Base-by-base conservation (phyloP, 2,329 filamentous ascomycete species). In the Monosporascus sp. region DNA sequence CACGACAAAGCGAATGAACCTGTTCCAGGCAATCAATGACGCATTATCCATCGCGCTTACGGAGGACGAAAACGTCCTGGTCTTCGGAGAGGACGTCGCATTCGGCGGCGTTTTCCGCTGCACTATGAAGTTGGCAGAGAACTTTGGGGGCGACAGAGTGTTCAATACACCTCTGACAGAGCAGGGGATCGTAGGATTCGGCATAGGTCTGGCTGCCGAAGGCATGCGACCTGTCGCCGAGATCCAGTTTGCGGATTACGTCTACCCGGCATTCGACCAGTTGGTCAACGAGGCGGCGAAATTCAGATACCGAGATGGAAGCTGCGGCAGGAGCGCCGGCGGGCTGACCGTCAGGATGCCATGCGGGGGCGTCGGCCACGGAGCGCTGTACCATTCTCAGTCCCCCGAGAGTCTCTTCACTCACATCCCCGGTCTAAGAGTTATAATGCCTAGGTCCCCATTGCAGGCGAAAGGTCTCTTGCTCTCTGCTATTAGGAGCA, bases 41-140 rank as follows among this genome's bases (percentile, higher is more conserved):
- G 92, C 93, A 11, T 79, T 99, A 22, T 83, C 88, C 22, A 89
- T 87, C 55, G 90, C 93, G 24, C 80, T 99, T 27, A 83, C 87
- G 17, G 83, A 87, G 37, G 92, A 97, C 64, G 90, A 96, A 59
- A 85, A 87, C 19, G 91, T 96, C 22, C 76, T 97, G 53, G 80
- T 99, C 9, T 99, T 99, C 65, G 94, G 94, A 43, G 94, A 99
- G 72, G 94, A 99, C 68, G 91, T 99, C 7, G 90, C 94, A 16
- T 99, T 99, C 59, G 94, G 94, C 43, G 94, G 94, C 51, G 94
- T 99, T 17, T 99, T 99, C 67, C 83, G 94, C 53, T 97, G 91
- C 73, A 93, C 90, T 34, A 93, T 94, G 85, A 90, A 92, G 63
- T 80, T 99, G 17, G 85, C 91, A 34, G 88, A 91, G 57, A 90